A percentile compares a stretch with the other conserved stretches of the same genome.
phyloP scores from a whole-genome alignment of 208 protist genomes.

The Acanthamoeba sp. region DNA sequence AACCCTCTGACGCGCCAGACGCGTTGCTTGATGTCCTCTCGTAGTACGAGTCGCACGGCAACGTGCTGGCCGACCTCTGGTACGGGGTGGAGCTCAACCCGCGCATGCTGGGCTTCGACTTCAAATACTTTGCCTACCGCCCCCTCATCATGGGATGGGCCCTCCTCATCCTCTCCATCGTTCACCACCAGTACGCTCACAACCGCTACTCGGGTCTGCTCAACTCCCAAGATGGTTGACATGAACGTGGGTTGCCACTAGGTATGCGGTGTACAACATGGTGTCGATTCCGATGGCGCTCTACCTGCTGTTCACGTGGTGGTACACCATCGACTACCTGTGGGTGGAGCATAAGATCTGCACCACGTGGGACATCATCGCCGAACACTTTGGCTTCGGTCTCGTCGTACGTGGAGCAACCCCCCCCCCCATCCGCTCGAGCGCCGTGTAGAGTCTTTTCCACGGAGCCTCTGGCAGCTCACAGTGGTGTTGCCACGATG shows the following conservation, averaged over 20 bases:
- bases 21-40: neutral
- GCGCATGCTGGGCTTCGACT: constrained; percentile 48
- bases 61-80: constrained; percentile 32
- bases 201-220: too few species aligned
- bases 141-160: constrained; percentile 67
- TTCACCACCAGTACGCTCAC: constrained; percentile 1
- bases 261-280: neutral
- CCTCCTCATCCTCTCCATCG: constrained; percentile 52
- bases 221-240: neutral
- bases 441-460: too few species aligned
- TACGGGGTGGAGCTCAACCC: constrained; percentile 47
- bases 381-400: constrained; percentile 56
- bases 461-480: neutral
- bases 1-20: neutral
- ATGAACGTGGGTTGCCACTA: neutral
- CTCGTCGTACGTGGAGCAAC: constrained; percentile 17
- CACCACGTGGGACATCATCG: constrained; percentile 72
- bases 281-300: constrained; percentile 32
- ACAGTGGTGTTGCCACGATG: neutral
- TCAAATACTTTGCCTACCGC: constrained; percentile 49
- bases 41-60: neutral
- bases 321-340: constrained; percentile 71
- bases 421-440: neutral
- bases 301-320: constrained; percentile 55
- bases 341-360: constrained; percentile 62